These are phyloP conservation scores for Aureobasidium musti DNA, from an alignment of 2,329 filamentous ascomycete genomes.

Conservation along the genomic window DNA sequence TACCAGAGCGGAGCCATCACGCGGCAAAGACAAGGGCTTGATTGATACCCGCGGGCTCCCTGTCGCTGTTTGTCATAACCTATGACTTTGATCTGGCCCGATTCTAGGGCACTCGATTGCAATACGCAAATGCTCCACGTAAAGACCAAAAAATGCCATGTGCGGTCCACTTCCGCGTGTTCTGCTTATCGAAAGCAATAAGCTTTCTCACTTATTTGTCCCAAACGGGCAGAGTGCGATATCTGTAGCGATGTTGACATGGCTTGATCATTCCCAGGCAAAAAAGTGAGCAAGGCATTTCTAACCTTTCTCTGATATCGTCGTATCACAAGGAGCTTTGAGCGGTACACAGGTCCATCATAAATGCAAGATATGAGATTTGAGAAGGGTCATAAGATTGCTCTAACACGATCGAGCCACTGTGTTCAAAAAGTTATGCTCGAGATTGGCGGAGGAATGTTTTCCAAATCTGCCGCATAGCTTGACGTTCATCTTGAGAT, in stretches of 20 bases:
- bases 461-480: background rate
- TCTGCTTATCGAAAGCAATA: background rate
- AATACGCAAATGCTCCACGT: background rate
- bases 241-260: background rate
- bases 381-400: background rate
- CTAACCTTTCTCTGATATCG: too few relatives aligned
- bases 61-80: background rate
- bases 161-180: slow-evolving; percentile 3
- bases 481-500: background rate
- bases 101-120: background rate
- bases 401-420: background rate
- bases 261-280: background rate
- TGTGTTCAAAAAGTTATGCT: too few relatives aligned
- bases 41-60: background rate
- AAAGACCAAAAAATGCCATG: background rate
- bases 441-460: background rate
- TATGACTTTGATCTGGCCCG: background rate
- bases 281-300: background rate
- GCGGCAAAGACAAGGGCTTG: background rate
- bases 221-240: background rate
- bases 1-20: background rate
- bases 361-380: background rate
- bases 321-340: too few relatives aligned
- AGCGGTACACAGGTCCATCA: background rate
- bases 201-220: slow-evolving; percentile 20